Conservation (phyloP, 2,329 filamentous ascomycete genomes). For the Purpureocillium takamizusanense region DNA sequence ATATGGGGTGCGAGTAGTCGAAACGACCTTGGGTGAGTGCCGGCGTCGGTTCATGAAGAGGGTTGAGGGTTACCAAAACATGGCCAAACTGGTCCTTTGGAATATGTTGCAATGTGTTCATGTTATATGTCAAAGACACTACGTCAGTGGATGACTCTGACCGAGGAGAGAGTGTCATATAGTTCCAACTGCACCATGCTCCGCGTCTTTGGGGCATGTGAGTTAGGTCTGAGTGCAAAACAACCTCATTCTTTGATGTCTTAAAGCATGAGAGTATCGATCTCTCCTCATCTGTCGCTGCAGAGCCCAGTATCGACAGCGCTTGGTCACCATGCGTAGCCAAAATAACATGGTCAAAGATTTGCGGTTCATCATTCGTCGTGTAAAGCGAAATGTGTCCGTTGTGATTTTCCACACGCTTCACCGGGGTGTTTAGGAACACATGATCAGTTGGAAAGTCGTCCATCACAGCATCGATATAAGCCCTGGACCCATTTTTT, state of each 20-base stretch:
- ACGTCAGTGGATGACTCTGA: constrained; percentile 44
- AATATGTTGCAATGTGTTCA: constrained; percentile 75
- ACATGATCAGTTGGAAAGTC: constrained; percentile 58
- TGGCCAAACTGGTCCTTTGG: constrained; percentile 55
- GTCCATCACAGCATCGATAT: constrained; percentile 65
- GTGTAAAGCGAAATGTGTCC: no score
- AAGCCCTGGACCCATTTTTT: constrained; percentile 41
- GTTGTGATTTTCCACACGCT: constrained; percentile 28
- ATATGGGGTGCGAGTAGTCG: no score
- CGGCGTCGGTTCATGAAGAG: constrained; percentile 53
- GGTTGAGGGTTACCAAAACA: constrained; percentile 74
- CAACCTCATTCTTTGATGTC: constrained; percentile 62
- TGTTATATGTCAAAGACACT: constrained; percentile 73
- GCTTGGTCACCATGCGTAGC: constrained; percentile 77
- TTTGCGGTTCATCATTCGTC: constrained; percentile 13
- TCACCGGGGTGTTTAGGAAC: constrained; percentile 56
- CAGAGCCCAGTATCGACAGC: constrained; percentile 48
- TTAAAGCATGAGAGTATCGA: constrained; percentile 62
- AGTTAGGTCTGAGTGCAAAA: constrained; percentile 67
- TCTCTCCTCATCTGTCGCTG: constrained; percentile 54
- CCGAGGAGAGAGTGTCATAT: constrained; percentile 56
- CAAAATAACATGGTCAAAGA: constrained; percentile 71
- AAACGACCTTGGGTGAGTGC: no score
- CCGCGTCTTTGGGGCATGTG: constrained; percentile 57
- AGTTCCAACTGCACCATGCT: constrained; percentile 75